phyloP scores from a whole-genome alignment of 202 grass and related monocot species.

The Eragrostis tef region DNA sequence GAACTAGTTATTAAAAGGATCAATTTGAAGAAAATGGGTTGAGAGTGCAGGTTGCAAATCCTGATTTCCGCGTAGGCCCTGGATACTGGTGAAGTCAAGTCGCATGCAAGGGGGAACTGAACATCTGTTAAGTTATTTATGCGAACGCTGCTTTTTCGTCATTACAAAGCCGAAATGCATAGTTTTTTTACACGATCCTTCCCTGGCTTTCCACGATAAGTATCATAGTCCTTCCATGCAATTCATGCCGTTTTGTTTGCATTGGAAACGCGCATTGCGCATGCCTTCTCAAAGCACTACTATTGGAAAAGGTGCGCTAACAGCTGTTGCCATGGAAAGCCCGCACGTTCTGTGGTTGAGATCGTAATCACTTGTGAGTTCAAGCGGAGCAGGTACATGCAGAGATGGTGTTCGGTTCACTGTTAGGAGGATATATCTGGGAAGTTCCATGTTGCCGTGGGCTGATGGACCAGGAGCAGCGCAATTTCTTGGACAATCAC shows the following conservation, averaged over 20 bases:
- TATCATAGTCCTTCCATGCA: constrained; percentile 3
- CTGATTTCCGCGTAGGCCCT: not conserved
- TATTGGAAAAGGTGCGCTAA: not conserved
- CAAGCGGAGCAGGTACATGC: not conserved
- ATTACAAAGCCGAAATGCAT: not conserved
- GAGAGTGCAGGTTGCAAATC: not conserved
- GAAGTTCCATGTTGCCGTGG: not conserved
- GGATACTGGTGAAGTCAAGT: not conserved
- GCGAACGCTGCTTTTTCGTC: not conserved
- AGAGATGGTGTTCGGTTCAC: not conserved
- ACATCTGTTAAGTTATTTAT: not conserved
- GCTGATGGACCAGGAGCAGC: not conserved
- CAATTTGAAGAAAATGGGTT: not conserved
- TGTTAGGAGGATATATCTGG: not conserved
- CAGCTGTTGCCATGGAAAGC: not conserved
- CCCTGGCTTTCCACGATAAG: not conserved
- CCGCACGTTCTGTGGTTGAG: not conserved
- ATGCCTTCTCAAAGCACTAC: not conserved
- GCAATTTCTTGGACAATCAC: not conserved
- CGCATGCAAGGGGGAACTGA: not conserved
- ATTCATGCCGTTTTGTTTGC: not conserved
- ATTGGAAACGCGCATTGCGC: not conserved
- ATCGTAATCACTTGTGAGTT: not conserved
- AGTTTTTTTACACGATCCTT: not conserved
- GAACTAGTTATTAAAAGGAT: not conserved